These are phyloP conservation scores for Pseudophaeomoniella oleicola DNA, from an alignment of 2,329 filamentous ascomycete genomes.

Conservation along the genomic window DNA sequence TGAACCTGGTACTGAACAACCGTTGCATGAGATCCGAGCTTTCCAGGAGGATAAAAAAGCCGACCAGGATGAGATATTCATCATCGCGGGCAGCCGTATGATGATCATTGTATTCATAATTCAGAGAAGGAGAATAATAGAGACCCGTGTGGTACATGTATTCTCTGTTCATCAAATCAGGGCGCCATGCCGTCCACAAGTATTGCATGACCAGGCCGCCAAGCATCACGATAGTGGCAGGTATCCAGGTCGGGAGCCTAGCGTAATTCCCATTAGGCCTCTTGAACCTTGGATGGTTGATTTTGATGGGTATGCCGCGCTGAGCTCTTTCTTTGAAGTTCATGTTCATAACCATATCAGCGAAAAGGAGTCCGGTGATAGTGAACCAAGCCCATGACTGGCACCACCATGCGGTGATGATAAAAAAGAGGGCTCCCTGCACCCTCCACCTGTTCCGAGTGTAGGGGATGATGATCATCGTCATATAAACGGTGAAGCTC, in stretches of 20 bases:
- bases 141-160: constrained; percentile 25
- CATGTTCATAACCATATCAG: constrained; percentile 28
- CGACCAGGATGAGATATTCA: constrained; percentile 28
- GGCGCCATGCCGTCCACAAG: constrained; percentile 25
- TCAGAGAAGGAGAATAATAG: constrained; percentile 23
- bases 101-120: constrained; percentile 12
- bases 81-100: constrained; percentile 20
- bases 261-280: constrained; percentile 1
- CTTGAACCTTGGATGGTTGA: constrained; percentile 1
- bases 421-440: constrained; percentile 22
- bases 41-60: constrained; percentile 26
- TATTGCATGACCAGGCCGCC: constrained; percentile 26
- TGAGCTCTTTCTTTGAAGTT: constrained; percentile 16
- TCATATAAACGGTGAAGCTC: constrained; percentile 33
- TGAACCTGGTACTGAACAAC: constrained; percentile 18
- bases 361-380: constrained; percentile 24
- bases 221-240: constrained; percentile 16
- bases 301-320: constrained; percentile 11
- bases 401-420: constrained; percentile 31
- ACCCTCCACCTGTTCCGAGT: constrained; percentile 26
- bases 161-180: constrained; percentile 21
- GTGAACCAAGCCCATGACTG: constrained; percentile 33
- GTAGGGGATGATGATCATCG: constrained; percentile 31
- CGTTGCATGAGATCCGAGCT: constrained; percentile 20
- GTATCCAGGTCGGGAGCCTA: constrained; percentile 17